These are phyloP conservation scores for Alternaria burnsii DNA, from an alignment of 2,329 filamentous ascomycete genomes.

Conservation along the genomic window DNA sequence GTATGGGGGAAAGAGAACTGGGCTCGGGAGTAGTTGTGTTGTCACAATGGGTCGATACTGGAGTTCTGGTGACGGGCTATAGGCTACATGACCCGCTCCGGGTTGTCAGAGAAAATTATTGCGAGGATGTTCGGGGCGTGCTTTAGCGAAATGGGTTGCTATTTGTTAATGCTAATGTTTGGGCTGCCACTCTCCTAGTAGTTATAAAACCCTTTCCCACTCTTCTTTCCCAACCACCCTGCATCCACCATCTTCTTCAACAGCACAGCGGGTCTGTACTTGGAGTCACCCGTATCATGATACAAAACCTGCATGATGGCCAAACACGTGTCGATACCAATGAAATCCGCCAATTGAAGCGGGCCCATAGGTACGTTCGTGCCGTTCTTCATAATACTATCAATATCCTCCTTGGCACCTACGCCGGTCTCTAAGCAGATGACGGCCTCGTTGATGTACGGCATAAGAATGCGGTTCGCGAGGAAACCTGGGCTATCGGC, in stretches of 20 bases:
- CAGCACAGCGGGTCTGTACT: slow-evolving; percentile 90
- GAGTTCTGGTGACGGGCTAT: neutral
- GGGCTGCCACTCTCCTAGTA: slow-evolving; percentile 57
- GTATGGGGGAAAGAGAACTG: neutral
- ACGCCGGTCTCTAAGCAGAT: slow-evolving; percentile 95
- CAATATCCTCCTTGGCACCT: slow-evolving; percentile 88
- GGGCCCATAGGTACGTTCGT: slow-evolving; percentile 99
- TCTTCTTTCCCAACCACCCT: slow-evolving; percentile 98
- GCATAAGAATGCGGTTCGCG: slow-evolving; percentile 97
- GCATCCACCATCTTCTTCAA: slow-evolving; percentile 96
- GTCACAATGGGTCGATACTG: neutral
- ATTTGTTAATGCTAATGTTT: no score
- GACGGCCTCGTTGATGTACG: slow-evolving; percentile 98
- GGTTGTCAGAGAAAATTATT: neutral
- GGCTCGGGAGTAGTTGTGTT: neutral
- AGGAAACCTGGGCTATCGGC: slow-evolving; percentile 93
- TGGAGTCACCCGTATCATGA: slow-evolving; percentile 90
- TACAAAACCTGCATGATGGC: slow-evolving; percentile 97
- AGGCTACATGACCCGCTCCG: neutral
- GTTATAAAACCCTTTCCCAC: slow-evolving; percentile 93
- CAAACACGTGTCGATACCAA: slow-evolving; percentile 93
- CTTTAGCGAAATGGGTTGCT: neutral
- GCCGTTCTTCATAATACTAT: slow-evolving; percentile 98
- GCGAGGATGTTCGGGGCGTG: neutral
- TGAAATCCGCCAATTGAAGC: slow-evolving; percentile 92